Evolutionary conservation across 768 basidiomycete genomes (phyloP).

Genomic region (Suillus clintonianus): DNA sequence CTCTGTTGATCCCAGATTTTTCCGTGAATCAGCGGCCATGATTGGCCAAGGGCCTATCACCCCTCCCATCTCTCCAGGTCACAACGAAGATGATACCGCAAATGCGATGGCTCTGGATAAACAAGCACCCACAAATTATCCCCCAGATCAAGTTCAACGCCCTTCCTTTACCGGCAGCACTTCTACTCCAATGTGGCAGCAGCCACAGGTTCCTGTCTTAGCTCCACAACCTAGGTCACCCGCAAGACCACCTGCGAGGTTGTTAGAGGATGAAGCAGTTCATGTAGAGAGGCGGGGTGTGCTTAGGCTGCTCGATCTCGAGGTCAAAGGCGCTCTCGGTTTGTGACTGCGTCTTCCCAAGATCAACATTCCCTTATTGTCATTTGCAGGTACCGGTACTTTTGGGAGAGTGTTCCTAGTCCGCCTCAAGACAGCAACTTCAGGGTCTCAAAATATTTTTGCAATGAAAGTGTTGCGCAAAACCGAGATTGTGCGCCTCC

Average conservation of each 20-base stretch:
- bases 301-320: constrained; percentile 74
- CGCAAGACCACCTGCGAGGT: constrained; percentile 46
- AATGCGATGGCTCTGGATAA: constrained; percentile 12
- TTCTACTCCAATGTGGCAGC: constrained; percentile 14
- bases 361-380: constrained; percentile 4
- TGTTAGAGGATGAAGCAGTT: constrained; percentile 70
- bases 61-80: constrained; percentile 65
- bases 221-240: constrained; percentile 19
- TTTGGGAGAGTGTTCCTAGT: constrained; percentile 94
- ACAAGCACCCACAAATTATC: constrained; percentile 10
- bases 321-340: constrained; percentile 80
- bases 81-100: constrained; percentile 41
- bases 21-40: constrained; percentile 44
- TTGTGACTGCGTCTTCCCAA: constrained; percentile 19
- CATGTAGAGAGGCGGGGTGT: constrained; percentile 58
- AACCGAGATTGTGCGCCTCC: constrained; percentile 81
- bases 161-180: constrained; percentile 7
- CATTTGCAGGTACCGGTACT: constrained; percentile 81
- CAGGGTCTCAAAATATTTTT: constrained; percentile 52
- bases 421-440: constrained; percentile 61
- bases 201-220: not conserved
- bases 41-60: constrained; percentile 65
- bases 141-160: constrained; percentile 12
- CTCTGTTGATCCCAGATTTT: constrained; percentile 17
- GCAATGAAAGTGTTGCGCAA: constrained; percentile 91